A percentile compares a stretch with the other conserved stretches of the same genome.
These are phyloP conservation scores for Starmerella scarabaei DNA, from an alignment of 805 yeast genomes.

Conservation along the genomic window DNA sequence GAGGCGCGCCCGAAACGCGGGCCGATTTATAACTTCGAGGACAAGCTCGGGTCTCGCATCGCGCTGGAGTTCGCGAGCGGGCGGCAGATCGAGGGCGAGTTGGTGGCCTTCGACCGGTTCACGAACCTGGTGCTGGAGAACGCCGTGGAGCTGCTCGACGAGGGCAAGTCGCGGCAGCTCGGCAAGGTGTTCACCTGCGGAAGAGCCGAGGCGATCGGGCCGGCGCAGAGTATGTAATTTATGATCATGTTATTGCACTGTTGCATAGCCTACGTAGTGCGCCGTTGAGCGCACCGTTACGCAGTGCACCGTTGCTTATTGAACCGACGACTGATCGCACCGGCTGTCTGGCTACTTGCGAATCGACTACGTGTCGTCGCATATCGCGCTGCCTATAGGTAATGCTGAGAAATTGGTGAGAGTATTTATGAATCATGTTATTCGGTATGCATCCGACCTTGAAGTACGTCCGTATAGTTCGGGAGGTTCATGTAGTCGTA, in stretches of 20 bases:
- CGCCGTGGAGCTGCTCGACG: slow-evolving; percentile 37
- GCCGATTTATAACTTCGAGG: slow-evolving; percentile 69
- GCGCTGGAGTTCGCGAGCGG: slow-evolving; percentile 78
- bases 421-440: no score
- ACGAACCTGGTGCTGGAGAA: slow-evolving; percentile 68
- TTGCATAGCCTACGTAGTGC: background rate
- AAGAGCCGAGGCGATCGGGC: slow-evolving; percentile 14
- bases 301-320: background rate
- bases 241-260: background rate
- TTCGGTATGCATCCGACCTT: no score
- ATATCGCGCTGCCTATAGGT: no score
- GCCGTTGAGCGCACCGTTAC: background rate
- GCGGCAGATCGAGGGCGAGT: slow-evolving; percentile 62
- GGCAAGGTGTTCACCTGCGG: slow-evolving; percentile 32
- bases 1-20: slow-evolving; percentile 78
- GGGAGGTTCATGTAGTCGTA: no score
- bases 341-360: no score
- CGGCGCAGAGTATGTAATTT: background rate
- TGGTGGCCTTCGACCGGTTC: slow-evolving; percentile 89
- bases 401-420: no score
- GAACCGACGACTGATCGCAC: no score
- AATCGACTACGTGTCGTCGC: no score
- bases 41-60: slow-evolving; percentile 58
- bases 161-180: slow-evolving; percentile 43
- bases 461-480: no score